Base-by-base conservation (phyloP, 2,329 filamentous ascomycete species). In the Juglanconis juglandina region DNA sequence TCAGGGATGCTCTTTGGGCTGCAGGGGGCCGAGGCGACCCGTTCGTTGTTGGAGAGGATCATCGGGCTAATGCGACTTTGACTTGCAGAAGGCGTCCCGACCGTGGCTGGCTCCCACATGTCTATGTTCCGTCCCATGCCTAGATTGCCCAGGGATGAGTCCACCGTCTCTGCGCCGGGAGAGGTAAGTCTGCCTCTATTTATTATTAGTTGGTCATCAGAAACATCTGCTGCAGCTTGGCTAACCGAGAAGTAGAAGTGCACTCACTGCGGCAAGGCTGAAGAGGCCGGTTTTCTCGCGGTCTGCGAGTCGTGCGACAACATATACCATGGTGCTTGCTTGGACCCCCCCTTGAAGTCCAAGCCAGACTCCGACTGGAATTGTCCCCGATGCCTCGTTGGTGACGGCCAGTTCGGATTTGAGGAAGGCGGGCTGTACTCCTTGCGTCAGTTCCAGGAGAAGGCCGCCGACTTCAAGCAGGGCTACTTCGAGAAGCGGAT, bases 381-480 rank as follows among this genome's bases (percentile, higher is more conserved):
- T 71, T 99, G 95, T 67, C 90, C 95, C 0, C 87, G 92, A 69
- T 99, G 95, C 72, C 84, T 99, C 33, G 95, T 99, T 32, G 95
- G 95, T 51, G 96, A 96, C 59, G 93, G 94, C 44, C 92, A 98
- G 66, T 99, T 96, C 69, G 95, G 95, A 0, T 99, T 99, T 64
- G 94, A 98, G 71, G 95, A 99, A 73, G 95, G 95, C 32, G 93
- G 93, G 4, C 84, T 97, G 30, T 99, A 99, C 75, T 99, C 95
- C 0, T 80, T 99, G 33, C 92, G 90, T 69, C 91, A 96, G 68
- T 99, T 99, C 72, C 95, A 99, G 72, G 91, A 97, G 71, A 96
- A 94, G 73, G 95, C 95, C 5, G 91, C 91, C 67, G 90, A 91
- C 67, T 99, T 99, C 80, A 98, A 97, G 75, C 90, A 96, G 68